A percentile compares a stretch with the other conserved stretches of the same genome.
Conservation (phyloP, 768 basidiomycete species). For the Boletus fagicola region DNA sequence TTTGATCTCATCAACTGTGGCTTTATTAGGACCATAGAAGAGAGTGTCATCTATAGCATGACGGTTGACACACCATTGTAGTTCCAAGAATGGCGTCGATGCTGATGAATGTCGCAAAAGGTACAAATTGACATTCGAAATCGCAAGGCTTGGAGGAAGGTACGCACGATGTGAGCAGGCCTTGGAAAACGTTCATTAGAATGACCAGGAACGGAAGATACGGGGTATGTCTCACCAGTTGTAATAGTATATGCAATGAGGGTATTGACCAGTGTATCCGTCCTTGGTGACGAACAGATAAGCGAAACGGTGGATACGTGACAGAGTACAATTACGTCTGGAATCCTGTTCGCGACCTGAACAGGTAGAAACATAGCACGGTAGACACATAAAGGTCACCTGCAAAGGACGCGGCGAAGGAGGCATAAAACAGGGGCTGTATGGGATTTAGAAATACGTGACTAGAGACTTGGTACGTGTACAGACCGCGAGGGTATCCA, state of each 20-base stretch:
- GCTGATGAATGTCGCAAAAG: conserved; percentile 29
- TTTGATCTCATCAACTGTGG: no score
- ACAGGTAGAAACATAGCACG: conserved; percentile 48
- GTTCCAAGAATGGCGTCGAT: conserved; percentile 47
- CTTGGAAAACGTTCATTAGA: conserved; percentile 29
- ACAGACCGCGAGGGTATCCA: conserved; percentile 41
- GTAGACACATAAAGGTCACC: conserved; percentile 53
- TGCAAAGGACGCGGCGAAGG: conserved; percentile 48
- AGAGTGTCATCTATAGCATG: no score
- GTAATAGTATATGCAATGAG: conserved; percentile 55
- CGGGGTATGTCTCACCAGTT: conserved; percentile 41
- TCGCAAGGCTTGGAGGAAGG: background rate
- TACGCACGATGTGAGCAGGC: conserved; percentile 40
- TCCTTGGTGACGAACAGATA: conserved; percentile 34
- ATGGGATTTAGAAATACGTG: background rate
- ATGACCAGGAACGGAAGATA: conserved; percentile 13
- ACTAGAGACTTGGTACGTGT: background rate
- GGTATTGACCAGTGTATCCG: conserved; percentile 46
- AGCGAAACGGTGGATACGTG: background rate
- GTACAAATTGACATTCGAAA: background rate
- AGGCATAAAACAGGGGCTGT: conserved; percentile 50
- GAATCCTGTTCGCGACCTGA: conserved; percentile 51
- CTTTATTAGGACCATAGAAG: no score
- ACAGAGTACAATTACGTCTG: conserved; percentile 33
- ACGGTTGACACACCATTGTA: no score